Conservation (phyloP, 2,329 filamentous ascomycete genomes). For the Aspergillus eucalypticola region DNA sequence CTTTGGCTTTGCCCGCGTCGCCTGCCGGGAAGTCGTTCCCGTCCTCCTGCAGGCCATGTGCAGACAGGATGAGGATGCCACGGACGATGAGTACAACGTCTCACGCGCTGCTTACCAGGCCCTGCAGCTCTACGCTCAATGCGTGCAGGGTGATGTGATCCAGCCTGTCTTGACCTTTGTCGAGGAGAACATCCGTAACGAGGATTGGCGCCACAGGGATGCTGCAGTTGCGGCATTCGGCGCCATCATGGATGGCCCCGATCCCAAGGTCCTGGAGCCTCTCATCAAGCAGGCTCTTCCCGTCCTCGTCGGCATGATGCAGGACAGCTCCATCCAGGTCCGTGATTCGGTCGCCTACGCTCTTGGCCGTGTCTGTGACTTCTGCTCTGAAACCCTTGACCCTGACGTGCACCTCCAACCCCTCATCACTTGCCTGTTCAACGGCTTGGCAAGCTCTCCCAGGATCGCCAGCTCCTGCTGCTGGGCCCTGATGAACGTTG, state of each 20-base stretch:
- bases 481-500: conserved; percentile 98
- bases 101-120: conserved; percentile 95
- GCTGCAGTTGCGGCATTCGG: conserved; percentile 96
- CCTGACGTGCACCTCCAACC: conserved; percentile 77
- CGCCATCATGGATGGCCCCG: conserved; percentile 97
- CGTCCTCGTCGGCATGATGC: conserved; percentile 89
- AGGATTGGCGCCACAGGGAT: conserved; percentile 94
- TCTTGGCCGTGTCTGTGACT: conserved; percentile 92
- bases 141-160: conserved; percentile 81
- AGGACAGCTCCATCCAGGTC: conserved; percentile 84
- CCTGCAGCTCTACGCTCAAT: conserved; percentile 90
- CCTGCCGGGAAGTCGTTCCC: conserved; percentile 89
- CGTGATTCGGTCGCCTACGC: conserved; percentile 96
- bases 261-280: conserved; percentile 86
- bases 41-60: conserved; percentile 85
- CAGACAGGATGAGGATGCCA: conserved; percentile 95
- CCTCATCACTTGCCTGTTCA: conserved; percentile 85
- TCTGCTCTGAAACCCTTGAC: conserved; percentile 88
- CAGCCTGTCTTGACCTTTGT: conserved; percentile 86
- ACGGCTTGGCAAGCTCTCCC: conserved; percentile 81
- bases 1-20: conserved; percentile 93
- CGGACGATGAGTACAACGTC: conserved; percentile 96
- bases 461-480: conserved; percentile 99
- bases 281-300: conserved; percentile 94
- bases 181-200: conserved; percentile 81